A percentile compares a stretch with the other conserved stretches of the same genome.
phyloP scores from a whole-genome alignment of 306 rosid species.

The Quercus mongolica region DNA sequence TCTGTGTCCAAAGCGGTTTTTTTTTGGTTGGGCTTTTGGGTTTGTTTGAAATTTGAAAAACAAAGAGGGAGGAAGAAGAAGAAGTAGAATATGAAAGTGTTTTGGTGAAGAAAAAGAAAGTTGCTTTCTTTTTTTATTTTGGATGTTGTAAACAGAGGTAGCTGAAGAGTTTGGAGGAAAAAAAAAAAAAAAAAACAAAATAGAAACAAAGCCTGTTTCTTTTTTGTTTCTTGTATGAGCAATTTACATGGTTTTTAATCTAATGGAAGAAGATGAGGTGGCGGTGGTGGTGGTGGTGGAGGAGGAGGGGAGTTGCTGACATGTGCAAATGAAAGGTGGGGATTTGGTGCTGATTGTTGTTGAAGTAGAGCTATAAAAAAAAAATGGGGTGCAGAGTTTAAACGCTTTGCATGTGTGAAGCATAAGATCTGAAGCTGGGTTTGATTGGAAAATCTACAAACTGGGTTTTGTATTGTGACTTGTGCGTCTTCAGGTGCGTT shows the following conservation, averaged over 20 bases:
- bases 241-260: constrained; percentile 30
- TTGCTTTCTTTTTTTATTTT: not conserved
- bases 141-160: not conserved
- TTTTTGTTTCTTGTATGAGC: not conserved
- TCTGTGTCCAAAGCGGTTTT: constrained; percentile 18
- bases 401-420: constrained; percentile 21
- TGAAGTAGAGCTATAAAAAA: not conserved
- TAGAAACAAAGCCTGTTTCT: not conserved
- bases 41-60: not conserved
- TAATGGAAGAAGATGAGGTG: constrained; percentile 27
- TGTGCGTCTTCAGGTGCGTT: constrained; percentile 51
- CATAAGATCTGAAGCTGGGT: constrained; percentile 62
- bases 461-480: constrained; percentile 11
- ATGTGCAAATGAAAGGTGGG: constrained; percentile 23
- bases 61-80: not conserved
- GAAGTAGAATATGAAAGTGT: not conserved
- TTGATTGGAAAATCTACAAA: constrained; percentile 39
- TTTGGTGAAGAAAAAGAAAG: not conserved
- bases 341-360: not conserved
- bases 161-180: not conserved
- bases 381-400: constrained; percentile 20
- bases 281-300: constrained; percentile 9
- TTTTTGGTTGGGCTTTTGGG: not conserved
- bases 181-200: not conserved
- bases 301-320: constrained; percentile 14